Percentiles rank a stretch among this genome's conserved stretches.
Evolutionary conservation across 2,329 filamentous ascomycete species (phyloP).

Genomic region (Ophiocordyceps camponoti-saundersi): DNA sequence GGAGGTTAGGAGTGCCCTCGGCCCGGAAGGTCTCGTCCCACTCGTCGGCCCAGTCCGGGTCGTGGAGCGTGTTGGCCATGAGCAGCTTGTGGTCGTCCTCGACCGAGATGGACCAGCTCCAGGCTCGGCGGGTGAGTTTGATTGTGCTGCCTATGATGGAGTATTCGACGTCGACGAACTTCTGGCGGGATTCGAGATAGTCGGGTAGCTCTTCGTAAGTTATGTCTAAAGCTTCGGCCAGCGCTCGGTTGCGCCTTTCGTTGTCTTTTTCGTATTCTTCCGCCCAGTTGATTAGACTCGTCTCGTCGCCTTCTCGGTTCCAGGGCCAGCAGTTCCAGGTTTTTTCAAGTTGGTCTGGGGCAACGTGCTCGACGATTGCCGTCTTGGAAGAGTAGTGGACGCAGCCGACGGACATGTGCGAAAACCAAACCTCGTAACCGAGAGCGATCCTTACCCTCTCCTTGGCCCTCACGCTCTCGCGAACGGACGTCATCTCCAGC

Average conservation of each 20-base stretch:
- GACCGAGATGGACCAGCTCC: slow-evolving; percentile 4
- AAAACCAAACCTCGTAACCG: neutral
- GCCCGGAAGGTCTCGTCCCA: slow-evolving; percentile 10
- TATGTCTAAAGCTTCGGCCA: slow-evolving; percentile 3
- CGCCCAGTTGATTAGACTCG: too few species aligned
- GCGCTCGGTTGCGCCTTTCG: neutral
- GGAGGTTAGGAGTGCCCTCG: slow-evolving; percentile 6
- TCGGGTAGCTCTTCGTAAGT: slow-evolving; percentile 2
- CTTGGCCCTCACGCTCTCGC: neutral
- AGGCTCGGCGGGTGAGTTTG: slow-evolving; percentile 4
- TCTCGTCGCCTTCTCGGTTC: too few species aligned
- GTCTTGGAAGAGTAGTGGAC: too few species aligned
- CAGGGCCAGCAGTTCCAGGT: too few species aligned
- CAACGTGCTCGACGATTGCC: too few species aligned
- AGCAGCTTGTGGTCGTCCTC: slow-evolving; percentile 6
- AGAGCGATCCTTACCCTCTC: neutral
- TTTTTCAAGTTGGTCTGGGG: too few species aligned
- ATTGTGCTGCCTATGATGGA: slow-evolving; percentile 5
- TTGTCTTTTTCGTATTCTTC: too few species aligned
- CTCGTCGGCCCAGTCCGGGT: slow-evolving; percentile 5
- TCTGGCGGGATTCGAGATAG: slow-evolving; percentile 2
- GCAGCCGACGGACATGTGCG: neutral
- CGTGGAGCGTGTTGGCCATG: slow-evolving; percentile 7
- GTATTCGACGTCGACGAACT: slow-evolving; percentile 2
- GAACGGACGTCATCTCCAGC: neutral